phyloP scores from a whole-genome alignment of 306 rosid species.

The Cucurbita ficifolia region DNA sequence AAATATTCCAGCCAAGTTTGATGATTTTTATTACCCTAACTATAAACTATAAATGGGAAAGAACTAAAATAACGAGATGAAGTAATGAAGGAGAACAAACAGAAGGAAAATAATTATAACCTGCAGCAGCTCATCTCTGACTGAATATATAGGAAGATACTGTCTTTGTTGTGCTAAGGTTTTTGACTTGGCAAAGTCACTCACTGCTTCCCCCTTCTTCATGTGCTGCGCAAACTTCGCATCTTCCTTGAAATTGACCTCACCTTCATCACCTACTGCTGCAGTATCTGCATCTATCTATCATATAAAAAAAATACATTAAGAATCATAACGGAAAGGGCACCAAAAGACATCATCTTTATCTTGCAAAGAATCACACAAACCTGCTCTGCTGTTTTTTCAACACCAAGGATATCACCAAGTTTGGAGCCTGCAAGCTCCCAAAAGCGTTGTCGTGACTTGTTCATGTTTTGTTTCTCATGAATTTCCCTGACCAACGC shows the following conservation, averaged over 20 bases:
- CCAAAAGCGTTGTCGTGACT: slow-evolving; percentile 99
- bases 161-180: slow-evolving; percentile 79
- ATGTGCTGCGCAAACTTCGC: slow-evolving; percentile 94
- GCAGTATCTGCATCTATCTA: slow-evolving; percentile 98
- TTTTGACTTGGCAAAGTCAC: slow-evolving; percentile 91
- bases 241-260: slow-evolving; percentile 90
- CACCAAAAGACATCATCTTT: slow-evolving; percentile 14
- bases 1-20: too few species aligned
- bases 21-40: background rate
- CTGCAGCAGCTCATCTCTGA: slow-evolving; percentile 87
- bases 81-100: background rate
- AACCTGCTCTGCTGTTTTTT: slow-evolving; percentile 93
- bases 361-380: slow-evolving; percentile 13
- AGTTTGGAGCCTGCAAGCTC: slow-evolving; percentile 99
- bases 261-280: slow-evolving; percentile 80
- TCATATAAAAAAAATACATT: slow-evolving; percentile 5
- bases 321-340: slow-evolving; percentile 3
- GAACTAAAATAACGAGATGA: background rate
- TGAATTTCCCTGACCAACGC: slow-evolving; percentile 71
- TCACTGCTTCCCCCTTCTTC: slow-evolving; percentile 89
- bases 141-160: slow-evolving; percentile 89
- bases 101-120: slow-evolving; percentile 20
- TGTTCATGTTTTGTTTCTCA: slow-evolving; percentile 79
- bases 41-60: background rate
- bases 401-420: slow-evolving; percentile 92